Percentiles rank a stretch among this genome's conserved stretches.
These are phyloP conservation scores for Phaffia australis DNA, from an alignment of 768 basidiomycete genomes.

Conservation along the genomic window DNA sequence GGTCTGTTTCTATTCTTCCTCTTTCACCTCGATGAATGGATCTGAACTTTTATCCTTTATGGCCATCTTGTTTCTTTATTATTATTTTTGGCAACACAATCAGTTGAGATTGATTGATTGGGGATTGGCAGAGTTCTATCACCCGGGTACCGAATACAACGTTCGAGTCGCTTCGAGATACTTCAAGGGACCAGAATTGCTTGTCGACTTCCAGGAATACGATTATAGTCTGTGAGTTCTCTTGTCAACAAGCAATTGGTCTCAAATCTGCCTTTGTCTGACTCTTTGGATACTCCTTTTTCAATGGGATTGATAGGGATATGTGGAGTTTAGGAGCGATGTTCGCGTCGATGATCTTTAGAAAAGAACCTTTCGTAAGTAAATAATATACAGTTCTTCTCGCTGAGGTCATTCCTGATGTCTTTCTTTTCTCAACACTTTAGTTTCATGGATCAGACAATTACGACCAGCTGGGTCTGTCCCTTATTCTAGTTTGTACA, in stretches of 20 bases:
- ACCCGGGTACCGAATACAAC: conserved; percentile 94
- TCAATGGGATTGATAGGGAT: conserved; percentile 41
- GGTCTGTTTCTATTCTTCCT: conserved; percentile 43
- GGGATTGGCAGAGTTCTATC: conserved; percentile 98
- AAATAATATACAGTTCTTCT: background rate
- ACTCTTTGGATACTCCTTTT: background rate
- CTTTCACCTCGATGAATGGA: conserved; percentile 51
- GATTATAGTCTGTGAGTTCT: conserved; percentile 62
- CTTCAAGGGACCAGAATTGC: conserved; percentile 93
- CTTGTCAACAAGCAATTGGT: background rate
- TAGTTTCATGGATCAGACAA: conserved; percentile 99
- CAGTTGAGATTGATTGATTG: conserved; percentile 66
- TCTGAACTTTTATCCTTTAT: too few species aligned
- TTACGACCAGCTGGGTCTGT: conserved; percentile 74
- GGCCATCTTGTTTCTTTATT: too few species aligned
- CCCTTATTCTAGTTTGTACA: too few species aligned
- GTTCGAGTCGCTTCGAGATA: conserved; percentile 94
- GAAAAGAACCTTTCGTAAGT: conserved; percentile 65
- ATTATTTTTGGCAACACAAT: too few species aligned
- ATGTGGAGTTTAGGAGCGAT: conserved; percentile 99
- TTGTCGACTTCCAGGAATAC: conserved; percentile 97
- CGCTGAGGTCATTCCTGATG: background rate
- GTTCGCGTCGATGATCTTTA: conserved; percentile 99
- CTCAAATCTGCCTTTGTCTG: background rate
- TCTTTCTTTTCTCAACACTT: background rate